Evolutionary conservation across 2,329 filamentous ascomycete species (phyloP).

Genomic region (Westerdykella aurantiaca): DNA sequence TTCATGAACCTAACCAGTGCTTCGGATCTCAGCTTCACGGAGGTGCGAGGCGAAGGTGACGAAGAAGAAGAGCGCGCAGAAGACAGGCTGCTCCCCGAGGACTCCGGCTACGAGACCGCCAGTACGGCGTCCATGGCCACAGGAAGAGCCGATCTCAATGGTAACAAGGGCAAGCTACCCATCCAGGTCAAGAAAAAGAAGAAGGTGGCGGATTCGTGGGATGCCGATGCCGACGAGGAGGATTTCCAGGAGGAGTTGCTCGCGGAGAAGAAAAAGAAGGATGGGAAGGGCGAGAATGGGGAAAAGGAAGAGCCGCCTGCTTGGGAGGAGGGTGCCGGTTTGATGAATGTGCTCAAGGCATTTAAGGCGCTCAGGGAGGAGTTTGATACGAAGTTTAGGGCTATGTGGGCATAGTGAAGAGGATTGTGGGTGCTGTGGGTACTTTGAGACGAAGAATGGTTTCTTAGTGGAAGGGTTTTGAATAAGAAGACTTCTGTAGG

Average conservation of each 20-base stretch:
- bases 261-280: constrained; percentile 23
- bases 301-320: constrained; percentile 21
- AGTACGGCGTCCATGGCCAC: constrained; percentile 22
- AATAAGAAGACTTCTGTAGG: too few relatives aligned
- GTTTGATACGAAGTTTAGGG: constrained; percentile 60
- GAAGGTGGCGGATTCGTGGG: constrained; percentile 39
- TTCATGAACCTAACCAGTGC: constrained; percentile 49
- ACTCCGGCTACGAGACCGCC: constrained; percentile 24
- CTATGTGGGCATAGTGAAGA: constrained; percentile 59
- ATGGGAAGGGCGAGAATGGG: constrained; percentile 13
- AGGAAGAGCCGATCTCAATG: constrained; percentile 18
- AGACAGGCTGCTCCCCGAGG: constrained; percentile 30
- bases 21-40: constrained; percentile 47
- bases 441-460: too few relatives aligned
- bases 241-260: constrained; percentile 27
- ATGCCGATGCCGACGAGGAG: constrained; percentile 35
- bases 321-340: constrained; percentile 43
- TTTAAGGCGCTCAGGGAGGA: constrained; percentile 54
- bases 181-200: constrained; percentile 37
- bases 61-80: constrained; percentile 44
- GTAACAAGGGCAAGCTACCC: constrained; percentile 27
- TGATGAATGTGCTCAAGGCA: constrained; percentile 54
- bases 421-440: background rate
- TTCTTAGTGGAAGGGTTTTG: too few relatives aligned
- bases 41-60: constrained; percentile 49